phyloP scores from a whole-genome alignment of 768 basidiomycete genomes.

The Pholiota microspora region DNA sequence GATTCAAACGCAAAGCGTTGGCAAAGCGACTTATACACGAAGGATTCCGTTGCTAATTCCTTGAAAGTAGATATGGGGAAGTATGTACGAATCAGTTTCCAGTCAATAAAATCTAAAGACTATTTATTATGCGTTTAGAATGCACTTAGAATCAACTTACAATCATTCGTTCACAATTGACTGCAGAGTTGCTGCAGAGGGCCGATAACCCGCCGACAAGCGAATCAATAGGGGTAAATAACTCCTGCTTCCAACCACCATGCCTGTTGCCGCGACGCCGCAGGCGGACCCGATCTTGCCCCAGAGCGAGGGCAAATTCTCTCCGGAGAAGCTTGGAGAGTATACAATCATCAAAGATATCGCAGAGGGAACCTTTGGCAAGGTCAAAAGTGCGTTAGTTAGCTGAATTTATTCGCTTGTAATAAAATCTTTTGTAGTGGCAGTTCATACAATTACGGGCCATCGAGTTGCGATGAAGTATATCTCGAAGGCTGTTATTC shows the following conservation, averaged over 20 bases:
- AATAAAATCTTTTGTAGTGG: conserved; percentile 69
- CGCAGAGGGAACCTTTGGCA: conserved; percentile 97
- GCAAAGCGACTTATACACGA: no score
- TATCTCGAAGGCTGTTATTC: conserved; percentile 92
- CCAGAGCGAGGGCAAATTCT: conserved; percentile 33
- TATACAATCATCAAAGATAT: conserved; percentile 87
- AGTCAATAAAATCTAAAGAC: no score
- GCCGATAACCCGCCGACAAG: background rate
- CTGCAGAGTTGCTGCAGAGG: no score
- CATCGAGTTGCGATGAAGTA: conserved; percentile 98
- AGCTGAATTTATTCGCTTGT: background rate
- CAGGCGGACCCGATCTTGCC: conserved; percentile 25
- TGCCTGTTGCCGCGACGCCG: background rate
- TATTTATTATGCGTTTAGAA: no score
- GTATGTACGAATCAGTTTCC: no score
- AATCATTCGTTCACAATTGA: no score
- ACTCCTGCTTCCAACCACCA: no score
- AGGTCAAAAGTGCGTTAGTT: conserved; percentile 88
- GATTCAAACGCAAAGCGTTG: no score
- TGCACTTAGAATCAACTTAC: no score
- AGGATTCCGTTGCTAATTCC: no score
- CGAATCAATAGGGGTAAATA: background rate
- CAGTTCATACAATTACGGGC: conserved; percentile 89
- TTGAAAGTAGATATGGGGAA: no score
- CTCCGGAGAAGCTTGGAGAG: conserved; percentile 82